Base-by-base conservation (phyloP, 306 rosid genomes). In the Quercus rubra region DNA sequence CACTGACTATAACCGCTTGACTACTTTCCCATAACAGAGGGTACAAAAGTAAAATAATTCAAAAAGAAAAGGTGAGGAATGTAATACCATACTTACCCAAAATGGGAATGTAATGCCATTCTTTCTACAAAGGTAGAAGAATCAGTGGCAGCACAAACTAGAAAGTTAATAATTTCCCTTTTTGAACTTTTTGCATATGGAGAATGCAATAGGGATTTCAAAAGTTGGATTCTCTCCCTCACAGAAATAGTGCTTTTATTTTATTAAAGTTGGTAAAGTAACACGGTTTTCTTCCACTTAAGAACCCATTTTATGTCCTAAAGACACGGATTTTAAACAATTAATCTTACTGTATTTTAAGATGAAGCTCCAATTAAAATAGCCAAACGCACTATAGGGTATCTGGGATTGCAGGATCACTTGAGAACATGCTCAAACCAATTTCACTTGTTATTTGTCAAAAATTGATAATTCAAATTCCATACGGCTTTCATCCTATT, bases 81-180 rank as follows among this genome's bases (percentile, higher is more conserved):
- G 84, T 61, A 80, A 89, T 92, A 70, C 92, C 89, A 77, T 86
- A 86, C 93, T 89, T 84, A 84, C 74, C 79, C 75, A 41, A 58
- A 91, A 92, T 89, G 89, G 88, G 98, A 94, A 94, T 92, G 84
- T 54, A 80, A 89, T 92, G 56, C 92, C 89, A 80, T 86, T 87
- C 93, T 89, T 84, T 87, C 74, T 78, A 71, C 33, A 58, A 91
- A 92, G 89, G 90, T 79, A 76, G 87, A 88, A 85, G 93, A 92
- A 87, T 91, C 91, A 66, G 70, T 67, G 35, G 77, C 88, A 81
- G 85, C 83, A 66, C 43, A 61, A 30, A 52, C 74, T 33, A 73
- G 43, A 79, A 92, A 83, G 78, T 77, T 66, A 25, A 74, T 88
- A 83, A 79, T 86, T 79, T 87, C 69, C 63, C 59, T 78, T 59